Percentiles rank a stretch among this genome's conserved stretches.
Conservation (phyloP, 495 filamentous ascomycete species). For the Penicillium salamii region DNA sequence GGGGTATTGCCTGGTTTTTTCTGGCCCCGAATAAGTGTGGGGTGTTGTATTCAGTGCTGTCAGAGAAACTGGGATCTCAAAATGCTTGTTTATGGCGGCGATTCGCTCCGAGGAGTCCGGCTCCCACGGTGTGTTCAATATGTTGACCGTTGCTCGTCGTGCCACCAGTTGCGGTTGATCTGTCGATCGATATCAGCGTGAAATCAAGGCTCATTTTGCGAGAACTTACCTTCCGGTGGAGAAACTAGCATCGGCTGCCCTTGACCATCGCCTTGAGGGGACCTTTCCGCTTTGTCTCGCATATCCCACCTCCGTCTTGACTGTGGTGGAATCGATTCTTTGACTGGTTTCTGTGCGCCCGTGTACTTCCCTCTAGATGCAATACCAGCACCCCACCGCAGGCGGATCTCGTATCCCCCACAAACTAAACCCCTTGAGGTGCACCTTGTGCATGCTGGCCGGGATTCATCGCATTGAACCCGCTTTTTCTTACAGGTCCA, state of each 20-base stretch:
- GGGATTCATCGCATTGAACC: conserved; percentile 27
- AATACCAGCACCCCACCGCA: conserved; percentile 31
- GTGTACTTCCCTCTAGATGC: conserved; percentile 27
- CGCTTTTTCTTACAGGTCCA: conserved; percentile 31
- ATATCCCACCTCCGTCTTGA: conserved; percentile 27
- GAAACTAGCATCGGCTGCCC: conserved; percentile 14
- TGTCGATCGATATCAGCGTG: conserved; percentile 2
- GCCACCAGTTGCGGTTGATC: conserved; percentile 1
- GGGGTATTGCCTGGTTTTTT: not conserved
- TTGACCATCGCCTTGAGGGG: conserved; percentile 6
- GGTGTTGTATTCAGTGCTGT: not conserved
- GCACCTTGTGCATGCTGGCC: conserved; percentile 23
- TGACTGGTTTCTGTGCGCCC: conserved; percentile 26
- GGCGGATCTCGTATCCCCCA: conserved; percentile 28
- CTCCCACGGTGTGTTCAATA: conserved; percentile 16
- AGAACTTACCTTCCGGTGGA: conserved; percentile 9
- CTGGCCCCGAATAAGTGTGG: not conserved
- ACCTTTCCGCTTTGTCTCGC: conserved; percentile 12
- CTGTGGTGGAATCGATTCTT: conserved; percentile 23
- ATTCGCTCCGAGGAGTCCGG: conserved; percentile 6
- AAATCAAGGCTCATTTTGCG: not conserved
- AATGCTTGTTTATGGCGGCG: conserved; percentile 17
- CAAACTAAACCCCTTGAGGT: conserved; percentile 16
- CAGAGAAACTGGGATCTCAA: conserved; percentile 20
- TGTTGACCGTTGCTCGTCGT: conserved; percentile 22